Percentiles rank a stretch among this genome's conserved stretches.
Evolutionary conservation across 495 filamentous ascomycete genomes (phyloP).

Genomic region (Penicillium pancosmium): DNA sequence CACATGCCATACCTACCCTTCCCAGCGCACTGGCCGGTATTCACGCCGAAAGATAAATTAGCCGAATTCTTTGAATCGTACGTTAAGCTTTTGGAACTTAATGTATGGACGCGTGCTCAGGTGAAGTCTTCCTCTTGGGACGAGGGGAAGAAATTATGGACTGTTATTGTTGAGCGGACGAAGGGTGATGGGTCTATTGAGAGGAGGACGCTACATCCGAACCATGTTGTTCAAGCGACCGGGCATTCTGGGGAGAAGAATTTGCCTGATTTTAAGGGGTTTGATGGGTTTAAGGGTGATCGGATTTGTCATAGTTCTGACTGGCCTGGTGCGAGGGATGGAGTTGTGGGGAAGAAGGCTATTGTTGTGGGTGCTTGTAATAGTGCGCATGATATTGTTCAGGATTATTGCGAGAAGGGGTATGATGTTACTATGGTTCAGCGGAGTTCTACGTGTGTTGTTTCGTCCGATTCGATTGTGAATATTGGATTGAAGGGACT

Average conservation of each 20-base stretch:
- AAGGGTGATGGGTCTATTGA: slow-evolving; percentile 51
- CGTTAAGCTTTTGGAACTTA: slow-evolving; percentile 71
- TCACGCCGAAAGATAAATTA: slow-evolving; percentile 80
- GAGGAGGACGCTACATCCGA: slow-evolving; percentile 62
- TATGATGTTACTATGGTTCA: slow-evolving; percentile 86
- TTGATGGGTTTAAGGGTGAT: slow-evolving; percentile 56
- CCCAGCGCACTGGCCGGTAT: slow-evolving; percentile 65
- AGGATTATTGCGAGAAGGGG: slow-evolving; percentile 79
- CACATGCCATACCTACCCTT: slow-evolving; percentile 75
- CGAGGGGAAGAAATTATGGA: slow-evolving; percentile 60
- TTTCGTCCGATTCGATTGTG: slow-evolving; percentile 57
- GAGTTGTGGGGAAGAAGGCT: slow-evolving; percentile 61
- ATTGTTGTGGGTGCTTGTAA: slow-evolving; percentile 82
- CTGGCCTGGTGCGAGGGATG: slow-evolving; percentile 59
- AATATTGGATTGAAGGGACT: slow-evolving; percentile 57
- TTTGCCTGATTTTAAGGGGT: slow-evolving; percentile 63
- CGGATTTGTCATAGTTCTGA: slow-evolving; percentile 70
- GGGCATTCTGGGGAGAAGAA: slow-evolving; percentile 74
- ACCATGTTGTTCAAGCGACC: slow-evolving; percentile 71
- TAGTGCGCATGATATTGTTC: slow-evolving; percentile 80
- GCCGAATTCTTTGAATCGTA: slow-evolving; percentile 80
- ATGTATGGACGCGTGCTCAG: slow-evolving; percentile 68
- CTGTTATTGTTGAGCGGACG: slow-evolving; percentile 54
- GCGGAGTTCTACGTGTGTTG: slow-evolving; percentile 72
- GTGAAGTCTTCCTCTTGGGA: slow-evolving; percentile 57